These are phyloP conservation scores for Sequoiadendron giganteum DNA, from an alignment of 75 land plant genomes.

Conservation along the genomic window DNA sequence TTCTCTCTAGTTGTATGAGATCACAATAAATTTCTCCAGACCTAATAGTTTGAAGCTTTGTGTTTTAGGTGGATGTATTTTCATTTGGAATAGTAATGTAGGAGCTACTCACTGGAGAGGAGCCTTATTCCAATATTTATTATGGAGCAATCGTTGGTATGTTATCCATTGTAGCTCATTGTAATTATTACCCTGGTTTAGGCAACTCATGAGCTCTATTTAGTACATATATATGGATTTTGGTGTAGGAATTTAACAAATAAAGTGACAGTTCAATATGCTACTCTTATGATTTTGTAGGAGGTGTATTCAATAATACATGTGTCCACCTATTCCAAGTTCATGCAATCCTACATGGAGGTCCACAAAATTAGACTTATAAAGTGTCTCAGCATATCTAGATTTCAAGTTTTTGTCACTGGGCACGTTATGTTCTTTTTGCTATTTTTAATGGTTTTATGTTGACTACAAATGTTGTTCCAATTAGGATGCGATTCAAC, in stretches of 20 bases:
- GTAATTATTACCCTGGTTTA: neutral
- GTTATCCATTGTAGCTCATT: neutral
- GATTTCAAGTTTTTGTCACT: neutral
- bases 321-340: slow-evolving; percentile 58
- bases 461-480: neutral
- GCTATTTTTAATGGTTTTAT: neutral
- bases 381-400: neutral
- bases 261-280: neutral
- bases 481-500: neutral
- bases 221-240: neutral
- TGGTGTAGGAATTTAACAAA: neutral
- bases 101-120: slow-evolving; percentile 97
- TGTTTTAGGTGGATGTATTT: slow-evolving; percentile 88
- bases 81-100: slow-evolving; percentile 95
- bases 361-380: slow-evolving; percentile 5
- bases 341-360: slow-evolving; percentile 65
- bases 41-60: neutral
- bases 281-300: slow-evolving; percentile 20
- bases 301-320: slow-evolving; percentile 70
- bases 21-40: neutral
- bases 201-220: neutral
- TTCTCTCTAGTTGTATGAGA: neutral
- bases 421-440: neutral
- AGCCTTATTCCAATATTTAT: slow-evolving; percentile 93
- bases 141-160: slow-evolving; percentile 93